phyloP scores from a whole-genome alignment of 2,329 filamentous ascomycete genomes.

The Plenodomus lindquistii region DNA sequence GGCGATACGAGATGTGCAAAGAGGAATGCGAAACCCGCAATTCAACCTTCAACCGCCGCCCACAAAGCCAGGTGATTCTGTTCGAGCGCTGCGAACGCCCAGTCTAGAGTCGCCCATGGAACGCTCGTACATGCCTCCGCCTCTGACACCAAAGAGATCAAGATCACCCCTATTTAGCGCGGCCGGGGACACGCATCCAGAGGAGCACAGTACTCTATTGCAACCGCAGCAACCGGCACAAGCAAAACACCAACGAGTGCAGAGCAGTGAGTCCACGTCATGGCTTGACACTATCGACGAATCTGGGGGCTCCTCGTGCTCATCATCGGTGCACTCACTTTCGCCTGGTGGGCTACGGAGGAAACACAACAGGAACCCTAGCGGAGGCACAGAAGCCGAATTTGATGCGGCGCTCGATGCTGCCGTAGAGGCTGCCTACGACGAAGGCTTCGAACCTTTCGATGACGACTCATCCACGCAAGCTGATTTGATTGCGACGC shows the following conservation, averaged over 20 bases:
- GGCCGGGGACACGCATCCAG: slow-evolving; percentile 22
- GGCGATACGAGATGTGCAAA: slow-evolving; percentile 48
- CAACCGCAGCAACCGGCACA: slow-evolving; percentile 25
- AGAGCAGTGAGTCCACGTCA: slow-evolving; percentile 80
- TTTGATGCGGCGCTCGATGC: slow-evolving; percentile 94
- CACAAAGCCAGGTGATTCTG: slow-evolving; percentile 26
- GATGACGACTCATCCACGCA: slow-evolving; percentile 43
- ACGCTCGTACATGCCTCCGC: slow-evolving; percentile 68
- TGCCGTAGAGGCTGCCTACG: slow-evolving; percentile 93
- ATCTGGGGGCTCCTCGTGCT: slow-evolving; percentile 73
- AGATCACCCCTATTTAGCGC: slow-evolving; percentile 48
- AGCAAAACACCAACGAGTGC: slow-evolving; percentile 51
- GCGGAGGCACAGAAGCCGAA: slow-evolving; percentile 79
- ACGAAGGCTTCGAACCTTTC: slow-evolving; percentile 83
- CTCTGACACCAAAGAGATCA: slow-evolving; percentile 68
- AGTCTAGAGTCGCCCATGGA: slow-evolving; percentile 56
- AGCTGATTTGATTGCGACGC: slow-evolving; percentile 39
- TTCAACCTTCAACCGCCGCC: slow-evolving; percentile 43
- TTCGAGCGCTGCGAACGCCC: slow-evolving; percentile 14
- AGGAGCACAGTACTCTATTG: slow-evolving; percentile 20
- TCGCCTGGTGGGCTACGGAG: slow-evolving; percentile 71
- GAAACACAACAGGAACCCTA: slow-evolving; percentile 70
- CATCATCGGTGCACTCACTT: slow-evolving; percentile 79
- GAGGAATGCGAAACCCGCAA: slow-evolving; percentile 32
- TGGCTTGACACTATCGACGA: slow-evolving; percentile 96